phyloP scores from a whole-genome alignment of 805 yeast genomes.

The Candida hungchunana region DNA sequence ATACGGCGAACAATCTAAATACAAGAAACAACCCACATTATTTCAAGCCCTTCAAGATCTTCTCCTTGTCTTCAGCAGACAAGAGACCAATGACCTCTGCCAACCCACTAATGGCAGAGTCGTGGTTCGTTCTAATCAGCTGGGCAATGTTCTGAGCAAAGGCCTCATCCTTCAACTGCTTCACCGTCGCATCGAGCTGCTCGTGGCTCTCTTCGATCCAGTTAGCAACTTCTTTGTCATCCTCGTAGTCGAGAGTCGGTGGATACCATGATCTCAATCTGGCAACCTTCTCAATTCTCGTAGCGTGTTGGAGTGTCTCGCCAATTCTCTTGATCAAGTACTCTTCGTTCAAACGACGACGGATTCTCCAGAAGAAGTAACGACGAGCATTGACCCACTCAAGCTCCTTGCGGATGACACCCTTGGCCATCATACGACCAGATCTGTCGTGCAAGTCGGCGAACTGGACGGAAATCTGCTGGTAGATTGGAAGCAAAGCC shows the following conservation, averaged over 20 bases:
- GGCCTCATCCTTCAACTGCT: slow-evolving; percentile 60
- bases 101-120: slow-evolving; percentile 49
- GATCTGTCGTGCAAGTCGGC: slow-evolving; percentile 98
- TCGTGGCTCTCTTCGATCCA: slow-evolving; percentile 83
- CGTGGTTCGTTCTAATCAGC: slow-evolving; percentile 51
- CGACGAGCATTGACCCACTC: slow-evolving; percentile 89
- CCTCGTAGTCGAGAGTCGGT: slow-evolving; percentile 56
- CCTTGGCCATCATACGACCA: slow-evolving; percentile 96
- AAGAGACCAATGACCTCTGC: slow-evolving; percentile 49
- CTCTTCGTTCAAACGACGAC: slow-evolving; percentile 93
- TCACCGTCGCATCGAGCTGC: slow-evolving; percentile 54
- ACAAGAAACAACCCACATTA: slow-evolving; percentile 15
- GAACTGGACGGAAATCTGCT: slow-evolving; percentile 90
- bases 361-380: slow-evolving; percentile 97
- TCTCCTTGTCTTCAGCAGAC: slow-evolving; percentile 51
- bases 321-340: slow-evolving; percentile 73
- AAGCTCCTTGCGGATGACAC: slow-evolving; percentile 78
- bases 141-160: slow-evolving; percentile 62
- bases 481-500: slow-evolving; percentile 77
- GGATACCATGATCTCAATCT: slow-evolving; percentile 88
- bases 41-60: slow-evolving; percentile 33
- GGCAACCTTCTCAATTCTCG: slow-evolving; percentile 78
- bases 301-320: slow-evolving; percentile 53
- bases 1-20: slow-evolving; percentile 5
- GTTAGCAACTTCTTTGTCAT: slow-evolving; percentile 73